Evolutionary conservation across 345 rosid genomes (phyloP).

Genomic region (Nephelium lappaceum): DNA sequence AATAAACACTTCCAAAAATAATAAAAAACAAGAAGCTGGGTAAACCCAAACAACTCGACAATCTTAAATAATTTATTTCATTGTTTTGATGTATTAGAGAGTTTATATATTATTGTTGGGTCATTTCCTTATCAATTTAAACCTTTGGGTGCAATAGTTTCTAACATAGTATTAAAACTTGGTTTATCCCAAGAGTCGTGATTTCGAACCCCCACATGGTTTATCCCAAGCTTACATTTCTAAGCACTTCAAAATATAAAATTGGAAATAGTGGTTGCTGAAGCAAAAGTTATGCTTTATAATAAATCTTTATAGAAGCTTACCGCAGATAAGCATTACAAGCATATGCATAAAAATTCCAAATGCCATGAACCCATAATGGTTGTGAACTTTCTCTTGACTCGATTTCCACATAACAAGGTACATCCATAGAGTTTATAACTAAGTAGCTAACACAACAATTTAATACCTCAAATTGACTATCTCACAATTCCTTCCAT

Average conservation of each 20-base stretch:
- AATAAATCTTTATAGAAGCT: neutral
- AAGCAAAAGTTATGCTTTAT: neutral
- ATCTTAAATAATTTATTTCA: too few relatives aligned
- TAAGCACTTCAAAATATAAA: conserved; percentile 12
- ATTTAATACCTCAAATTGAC: neutral
- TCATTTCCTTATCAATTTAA: too few relatives aligned
- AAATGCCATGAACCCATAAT: conserved; percentile 16
- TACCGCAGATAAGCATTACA: conserved; percentile 8
- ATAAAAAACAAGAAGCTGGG: too few relatives aligned
- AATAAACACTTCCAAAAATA: too few relatives aligned
- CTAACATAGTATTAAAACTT: too few relatives aligned
- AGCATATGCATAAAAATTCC: neutral
- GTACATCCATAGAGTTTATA: neutral
- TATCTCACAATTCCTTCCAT: neutral
- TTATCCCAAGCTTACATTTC: neutral
- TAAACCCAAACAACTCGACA: too few relatives aligned
- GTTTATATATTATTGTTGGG: too few relatives aligned
- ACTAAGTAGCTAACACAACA: neutral
- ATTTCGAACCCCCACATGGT: too few relatives aligned
- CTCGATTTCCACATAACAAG: neutral
- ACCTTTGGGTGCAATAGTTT: too few relatives aligned
- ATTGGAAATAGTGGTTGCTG: neutral
- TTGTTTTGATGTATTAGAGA: too few relatives aligned
- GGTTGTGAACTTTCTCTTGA: conserved; percentile 2
- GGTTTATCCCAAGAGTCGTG: too few relatives aligned